Conservation (phyloP, 257 asterid species). For the Euphrasia confusa region DNA sequence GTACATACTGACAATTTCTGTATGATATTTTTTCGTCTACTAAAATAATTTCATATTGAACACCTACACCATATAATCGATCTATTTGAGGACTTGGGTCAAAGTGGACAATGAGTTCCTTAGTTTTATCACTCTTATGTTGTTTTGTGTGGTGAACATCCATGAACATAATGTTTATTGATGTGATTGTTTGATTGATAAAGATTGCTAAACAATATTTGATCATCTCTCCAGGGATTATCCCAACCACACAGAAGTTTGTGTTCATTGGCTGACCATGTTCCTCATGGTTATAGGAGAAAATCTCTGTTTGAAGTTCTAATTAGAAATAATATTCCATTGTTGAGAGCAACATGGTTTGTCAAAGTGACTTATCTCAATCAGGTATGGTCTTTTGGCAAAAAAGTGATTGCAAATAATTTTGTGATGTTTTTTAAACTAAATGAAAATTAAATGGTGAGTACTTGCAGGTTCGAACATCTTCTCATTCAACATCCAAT, state of each 20-base stretch:
- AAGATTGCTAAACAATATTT: neutral
- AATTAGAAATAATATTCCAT: slow-evolving; percentile 76
- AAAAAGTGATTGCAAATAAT: slow-evolving; percentile 4
- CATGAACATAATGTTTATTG: neutral
- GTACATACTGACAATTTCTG: too few species aligned
- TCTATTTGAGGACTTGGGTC: neutral
- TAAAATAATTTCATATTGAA: too few species aligned
- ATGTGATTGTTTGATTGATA: too few species aligned
- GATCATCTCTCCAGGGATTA: slow-evolving; percentile 57
- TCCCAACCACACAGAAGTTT: slow-evolving; percentile 87
- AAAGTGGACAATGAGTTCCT: neutral
- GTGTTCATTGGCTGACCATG: slow-evolving; percentile 90
- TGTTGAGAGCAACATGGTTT: slow-evolving; percentile 95
- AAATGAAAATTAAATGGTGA: too few species aligned
- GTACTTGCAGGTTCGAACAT: slow-evolving; percentile 68
- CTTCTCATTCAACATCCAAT: slow-evolving; percentile 68
- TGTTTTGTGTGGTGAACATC: neutral
- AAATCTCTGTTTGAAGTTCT: slow-evolving; percentile 85
- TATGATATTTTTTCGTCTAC: too few species aligned
- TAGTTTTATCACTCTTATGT: too few species aligned
- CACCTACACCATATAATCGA: neutral
- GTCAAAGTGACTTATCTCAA: slow-evolving; percentile 90
- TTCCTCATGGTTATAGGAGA: slow-evolving; percentile 88
- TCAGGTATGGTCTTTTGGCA: slow-evolving; percentile 52
- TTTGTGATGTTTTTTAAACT: slow-evolving; percentile 1